Evolutionary conservation across 2,329 filamentous ascomycete species (phyloP).

Genomic region (Elsinoe perseae): DNA sequence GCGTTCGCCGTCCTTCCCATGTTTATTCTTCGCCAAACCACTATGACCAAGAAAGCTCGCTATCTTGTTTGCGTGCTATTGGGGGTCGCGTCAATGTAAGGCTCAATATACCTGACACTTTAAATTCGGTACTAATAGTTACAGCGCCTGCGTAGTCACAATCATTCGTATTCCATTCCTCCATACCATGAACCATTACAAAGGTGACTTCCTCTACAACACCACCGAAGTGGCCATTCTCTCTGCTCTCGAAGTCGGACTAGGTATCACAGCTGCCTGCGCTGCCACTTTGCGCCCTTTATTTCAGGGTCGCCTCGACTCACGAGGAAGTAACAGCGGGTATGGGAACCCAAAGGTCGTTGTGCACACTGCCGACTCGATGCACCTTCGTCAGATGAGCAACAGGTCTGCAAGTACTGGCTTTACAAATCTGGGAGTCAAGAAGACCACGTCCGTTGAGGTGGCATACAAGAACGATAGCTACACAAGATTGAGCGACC

Average conservation of each 20-base stretch:
- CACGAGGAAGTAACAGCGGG: background rate
- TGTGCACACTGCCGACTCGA: background rate
- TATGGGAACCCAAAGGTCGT: constrained; percentile 2
- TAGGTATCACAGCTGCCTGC: constrained; percentile 37
- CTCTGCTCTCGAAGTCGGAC: constrained; percentile 29
- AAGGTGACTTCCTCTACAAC: constrained; percentile 38
- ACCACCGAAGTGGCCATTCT: constrained; percentile 36
- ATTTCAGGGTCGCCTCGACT: constrained; percentile 23
- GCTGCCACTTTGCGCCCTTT: constrained; percentile 45
- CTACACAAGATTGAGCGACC: constrained; percentile 1
- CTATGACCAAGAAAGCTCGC: constrained; percentile 34
- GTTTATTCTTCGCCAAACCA: constrained; percentile 36
- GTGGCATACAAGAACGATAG: constrained; percentile 12
- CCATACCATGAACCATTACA: constrained; percentile 31
- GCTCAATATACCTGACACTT: constrained; percentile 32
- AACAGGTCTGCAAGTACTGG: background rate
- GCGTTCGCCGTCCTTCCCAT: constrained; percentile 36
- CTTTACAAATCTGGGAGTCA: background rate
- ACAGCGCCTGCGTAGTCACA: constrained; percentile 45
- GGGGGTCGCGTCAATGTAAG: constrained; percentile 32
- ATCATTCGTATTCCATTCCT: constrained; percentile 41
- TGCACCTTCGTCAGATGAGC: constrained; percentile 4
- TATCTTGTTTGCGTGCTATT: constrained; percentile 33
- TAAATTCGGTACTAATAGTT: constrained; percentile 4
- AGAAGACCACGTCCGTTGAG: constrained; percentile 1